Evolutionary conservation across 163 green algal species (phyloP).

Genomic region (Chlamydomonas reinhardtii): DNA sequence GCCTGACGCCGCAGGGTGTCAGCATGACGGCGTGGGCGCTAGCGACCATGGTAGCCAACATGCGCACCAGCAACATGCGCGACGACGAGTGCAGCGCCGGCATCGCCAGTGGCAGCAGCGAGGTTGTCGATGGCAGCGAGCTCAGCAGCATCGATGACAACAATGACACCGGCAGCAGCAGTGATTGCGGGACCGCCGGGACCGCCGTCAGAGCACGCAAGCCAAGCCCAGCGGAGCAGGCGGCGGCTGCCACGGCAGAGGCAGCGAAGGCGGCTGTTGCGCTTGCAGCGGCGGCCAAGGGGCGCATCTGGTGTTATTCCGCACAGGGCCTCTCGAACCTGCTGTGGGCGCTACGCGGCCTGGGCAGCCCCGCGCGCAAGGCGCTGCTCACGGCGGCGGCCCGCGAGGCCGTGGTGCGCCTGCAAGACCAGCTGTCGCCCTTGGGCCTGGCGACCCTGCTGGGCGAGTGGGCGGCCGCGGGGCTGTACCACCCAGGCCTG

Average conservation of each 20-base stretch:
- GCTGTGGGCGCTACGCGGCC: constrained; percentile 50
- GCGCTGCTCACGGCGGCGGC: constrained; percentile 38
- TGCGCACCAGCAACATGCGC: neutral
- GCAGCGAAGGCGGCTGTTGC: neutral
- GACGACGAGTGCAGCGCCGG: neutral
- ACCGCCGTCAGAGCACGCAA: too few relatives aligned
- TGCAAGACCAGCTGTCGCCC: constrained; percentile 53
- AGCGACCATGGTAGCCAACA: constrained; percentile 1
- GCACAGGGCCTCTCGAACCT: constrained; percentile 58
- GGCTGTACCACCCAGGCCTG: constrained; percentile 48
- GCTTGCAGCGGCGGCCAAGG: neutral
- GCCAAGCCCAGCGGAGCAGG: neutral
- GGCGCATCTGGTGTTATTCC: constrained; percentile 11
- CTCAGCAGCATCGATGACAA: too few relatives aligned
- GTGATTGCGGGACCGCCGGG: too few relatives aligned
- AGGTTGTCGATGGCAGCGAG: neutral
- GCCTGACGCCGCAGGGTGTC: constrained; percentile 45
- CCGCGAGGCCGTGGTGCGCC: constrained; percentile 40
- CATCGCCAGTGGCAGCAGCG: too few relatives aligned
- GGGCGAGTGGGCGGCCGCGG: constrained; percentile 38
- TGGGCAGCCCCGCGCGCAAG: constrained; percentile 34
- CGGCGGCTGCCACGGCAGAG: too few relatives aligned
- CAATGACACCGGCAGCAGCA: too few relatives aligned
- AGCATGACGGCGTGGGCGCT: constrained; percentile 52
- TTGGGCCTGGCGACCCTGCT: constrained; percentile 53